phyloP scores from a whole-genome alignment of 306 rosid species.

The Datisca glomerata region DNA sequence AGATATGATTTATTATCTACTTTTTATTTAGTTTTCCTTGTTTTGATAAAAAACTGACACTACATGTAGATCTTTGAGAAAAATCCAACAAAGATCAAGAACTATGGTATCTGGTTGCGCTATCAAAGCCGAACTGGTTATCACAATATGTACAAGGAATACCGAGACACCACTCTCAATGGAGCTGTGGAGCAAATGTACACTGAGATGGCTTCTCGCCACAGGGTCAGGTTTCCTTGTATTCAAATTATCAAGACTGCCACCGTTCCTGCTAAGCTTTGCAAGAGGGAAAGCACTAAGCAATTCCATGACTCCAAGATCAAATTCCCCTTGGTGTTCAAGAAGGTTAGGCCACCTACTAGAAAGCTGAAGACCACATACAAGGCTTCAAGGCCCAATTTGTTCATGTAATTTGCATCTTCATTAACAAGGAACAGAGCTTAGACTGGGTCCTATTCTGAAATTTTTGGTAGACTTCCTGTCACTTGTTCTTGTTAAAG shows the following conservation, averaged over 20 bases:
- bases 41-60: not conserved
- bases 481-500: constrained; percentile 1
- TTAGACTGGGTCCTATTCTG: constrained; percentile 3
- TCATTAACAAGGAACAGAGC: constrained; percentile 7
- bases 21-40: no score
- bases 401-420: constrained; percentile 54
- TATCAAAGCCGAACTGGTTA: constrained; percentile 88
- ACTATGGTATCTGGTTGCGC: constrained; percentile 81
- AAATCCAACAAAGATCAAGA: constrained; percentile 72
- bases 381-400: constrained; percentile 81
- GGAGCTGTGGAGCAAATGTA: constrained; percentile 77
- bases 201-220: constrained; percentile 87
- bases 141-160: constrained; percentile 93
- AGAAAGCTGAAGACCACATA: constrained; percentile 86
- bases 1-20: no score
- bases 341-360: constrained; percentile 72
- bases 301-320: constrained; percentile 83
- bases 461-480: constrained; percentile 8
- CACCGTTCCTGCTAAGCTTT: constrained; percentile 65
- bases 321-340: constrained; percentile 80
- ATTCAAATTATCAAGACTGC: constrained; percentile 89
- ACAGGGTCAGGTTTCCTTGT: constrained; percentile 79
- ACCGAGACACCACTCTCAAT: constrained; percentile 76
- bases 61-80: constrained; percentile 70
- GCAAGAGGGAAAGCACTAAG: constrained; percentile 90